Conservation (phyloP, 2,329 filamentous ascomycete species). For the Trichophyton schoenleinii region DNA sequence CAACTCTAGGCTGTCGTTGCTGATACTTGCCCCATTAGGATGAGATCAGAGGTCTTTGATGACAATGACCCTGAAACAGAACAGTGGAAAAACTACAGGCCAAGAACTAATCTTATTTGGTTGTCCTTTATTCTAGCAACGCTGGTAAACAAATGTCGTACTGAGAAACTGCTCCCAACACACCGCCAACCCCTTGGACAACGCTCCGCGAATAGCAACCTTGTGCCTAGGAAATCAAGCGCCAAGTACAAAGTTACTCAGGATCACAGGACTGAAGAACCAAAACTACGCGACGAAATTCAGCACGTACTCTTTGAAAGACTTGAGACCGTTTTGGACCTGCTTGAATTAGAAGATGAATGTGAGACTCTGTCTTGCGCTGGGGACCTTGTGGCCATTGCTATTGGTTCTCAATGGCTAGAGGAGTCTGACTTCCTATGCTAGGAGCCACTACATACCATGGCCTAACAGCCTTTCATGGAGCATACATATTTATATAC, state of each 20-base stretch:
- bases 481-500: not conserved
- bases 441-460: not conserved
- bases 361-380: constrained; percentile 33
- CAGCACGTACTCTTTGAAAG: constrained; percentile 23
- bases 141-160: constrained; percentile 34
- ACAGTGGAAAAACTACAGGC: constrained; percentile 45
- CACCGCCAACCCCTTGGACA: constrained; percentile 22
- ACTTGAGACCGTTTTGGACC: constrained; percentile 22
- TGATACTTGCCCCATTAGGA: constrained; percentile 18
- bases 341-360: constrained; percentile 28
- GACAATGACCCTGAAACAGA: constrained; percentile 26
- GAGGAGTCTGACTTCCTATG: constrained; percentile 28
- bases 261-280: constrained; percentile 5
- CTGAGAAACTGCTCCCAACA: constrained; percentile 12
- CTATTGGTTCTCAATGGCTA: constrained; percentile 32
- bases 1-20: not conserved
- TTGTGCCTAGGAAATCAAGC: not conserved
- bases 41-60: constrained; percentile 32
- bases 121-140: constrained; percentile 48
- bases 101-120: constrained; percentile 53
- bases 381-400: constrained; percentile 32
- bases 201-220: constrained; percentile 22
- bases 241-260: constrained; percentile 4
- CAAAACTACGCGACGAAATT: constrained; percentile 3
- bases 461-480: not conserved